phyloP scores from a whole-genome alignment of 1,139 yeast species.

The Barnettozyma hawaiiensis region DNA sequence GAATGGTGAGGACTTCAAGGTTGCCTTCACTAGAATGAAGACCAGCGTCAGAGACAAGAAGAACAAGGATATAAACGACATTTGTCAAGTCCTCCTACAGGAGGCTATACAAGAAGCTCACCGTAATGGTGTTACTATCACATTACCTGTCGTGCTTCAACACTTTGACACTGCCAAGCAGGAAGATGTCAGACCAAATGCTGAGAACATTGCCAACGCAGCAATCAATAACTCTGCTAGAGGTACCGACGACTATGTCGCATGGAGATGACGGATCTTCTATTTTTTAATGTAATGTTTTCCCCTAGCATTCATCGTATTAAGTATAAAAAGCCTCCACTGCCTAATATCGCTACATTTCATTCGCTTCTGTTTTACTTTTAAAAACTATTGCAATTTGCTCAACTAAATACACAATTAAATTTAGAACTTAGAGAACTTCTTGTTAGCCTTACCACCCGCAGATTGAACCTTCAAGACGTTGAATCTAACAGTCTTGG shows the following conservation, averaged over 20 bases:
- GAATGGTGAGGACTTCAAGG: constrained; percentile 42
- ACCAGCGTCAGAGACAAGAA: constrained; percentile 35
- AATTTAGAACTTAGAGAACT: constrained; percentile 90
- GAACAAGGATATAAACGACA: constrained; percentile 35
- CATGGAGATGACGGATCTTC: constrained; percentile 11
- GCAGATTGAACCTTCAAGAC: constrained; percentile 94
- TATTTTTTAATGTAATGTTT: too few species aligned
- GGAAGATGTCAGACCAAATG: constrained; percentile 2
- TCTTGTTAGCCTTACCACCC: constrained; percentile 82
- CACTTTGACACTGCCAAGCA: constrained; percentile 9
- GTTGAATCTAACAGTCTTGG: constrained; percentile 99
- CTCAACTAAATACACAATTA: constrained; percentile 10
- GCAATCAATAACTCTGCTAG: constrained; percentile 14
- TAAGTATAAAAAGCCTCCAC: too few species aligned
- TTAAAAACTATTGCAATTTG: constrained; percentile 14
- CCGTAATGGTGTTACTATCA: constrained; percentile 15
- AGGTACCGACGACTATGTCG: constrained; percentile 13
- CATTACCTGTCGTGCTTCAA: constrained; percentile 21
- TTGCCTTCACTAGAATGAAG: constrained; percentile 43
- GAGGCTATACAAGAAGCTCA: constrained; percentile 20
- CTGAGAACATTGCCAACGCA: constrained; percentile 15
- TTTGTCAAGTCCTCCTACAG: constrained; percentile 27
- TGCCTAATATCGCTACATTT: too few species aligned
- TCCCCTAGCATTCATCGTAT: too few species aligned
- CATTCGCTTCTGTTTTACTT: neutral